Evolutionary conservation across 1,284 basidiomycete species (phyloP), one percentile per base, ranked within the genome.

Genomic region (Ceratobasidium theobromae): DNA sequence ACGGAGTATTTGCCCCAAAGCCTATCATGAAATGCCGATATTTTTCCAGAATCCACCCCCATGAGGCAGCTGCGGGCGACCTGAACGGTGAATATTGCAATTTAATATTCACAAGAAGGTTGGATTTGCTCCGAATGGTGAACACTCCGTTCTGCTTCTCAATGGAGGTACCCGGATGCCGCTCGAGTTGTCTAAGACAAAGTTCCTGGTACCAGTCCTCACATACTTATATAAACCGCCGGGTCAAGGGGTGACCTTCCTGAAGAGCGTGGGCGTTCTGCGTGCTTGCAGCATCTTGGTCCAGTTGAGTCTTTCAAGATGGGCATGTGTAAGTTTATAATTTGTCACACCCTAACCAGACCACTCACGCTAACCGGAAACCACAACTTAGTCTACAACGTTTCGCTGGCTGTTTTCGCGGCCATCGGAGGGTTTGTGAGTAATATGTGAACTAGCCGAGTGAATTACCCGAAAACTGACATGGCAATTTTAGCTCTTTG

Each of bases 341-440:
- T 35, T 1, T 32, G 23, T 48, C 23, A 2, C 16, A 12, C 18
- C n/a, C 23, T 11, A 14, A 21, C 9, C 18, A 11, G 43, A 21
- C 5, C 9, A 11, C 18, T 21, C 35, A 38, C 6, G 9, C 21
- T 58, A 3, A 21, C 9, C 33, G 41, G 9, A 58, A 41, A 21
- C 12, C 48, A 16, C 35, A 38, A 8, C 35, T 3, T 48, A 58
- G 55, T 58, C 43, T 58, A 58, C 28, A 58, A 58, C 28, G 43
- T 58, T 25, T 58, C 55, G 30, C 40, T 58, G 43, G 55, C 55
- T 28, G n/a, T 58, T 18, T 58, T 58, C 18, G 55, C 55, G 23
- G 55, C 55, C 21, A 58, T 58, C 16, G 55, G 55, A 25, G 55
- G 55, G 25, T 58, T 58, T 23, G 55, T 58, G 33, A 58, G 55